phyloP scores from a whole-genome alignment of 306 rosid species.

The Lathyrus sativus region DNA sequence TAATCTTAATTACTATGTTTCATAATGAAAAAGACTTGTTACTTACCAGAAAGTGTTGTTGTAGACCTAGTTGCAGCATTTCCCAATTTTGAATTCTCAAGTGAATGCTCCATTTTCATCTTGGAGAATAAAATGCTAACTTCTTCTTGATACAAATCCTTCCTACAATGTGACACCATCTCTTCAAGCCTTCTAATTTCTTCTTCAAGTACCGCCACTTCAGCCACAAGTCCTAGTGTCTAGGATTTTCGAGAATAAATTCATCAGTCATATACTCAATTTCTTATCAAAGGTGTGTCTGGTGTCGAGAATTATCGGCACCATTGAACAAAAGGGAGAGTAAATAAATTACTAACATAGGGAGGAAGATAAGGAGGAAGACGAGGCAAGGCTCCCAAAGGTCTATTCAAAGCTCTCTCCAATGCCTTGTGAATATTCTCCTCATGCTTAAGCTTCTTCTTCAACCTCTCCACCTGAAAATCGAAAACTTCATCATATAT shows the following conservation, averaged over 20 bases:
- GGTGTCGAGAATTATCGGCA: not conserved
- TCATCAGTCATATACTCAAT: constrained; percentile 26
- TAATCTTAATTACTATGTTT: constrained; percentile 15
- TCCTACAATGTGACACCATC: constrained; percentile 73
- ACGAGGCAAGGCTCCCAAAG: constrained; percentile 95
- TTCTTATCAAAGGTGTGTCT: not conserved
- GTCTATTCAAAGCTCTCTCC: constrained; percentile 87
- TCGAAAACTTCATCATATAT: constrained; percentile 18
- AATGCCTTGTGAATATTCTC: constrained; percentile 85
- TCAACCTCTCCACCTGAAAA: constrained; percentile 85
- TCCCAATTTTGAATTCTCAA: constrained; percentile 39
- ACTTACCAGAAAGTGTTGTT: constrained; percentile 50
- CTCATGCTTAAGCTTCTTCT: constrained; percentile 85
- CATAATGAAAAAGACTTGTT: constrained; percentile 2
- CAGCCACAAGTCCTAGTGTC: constrained; percentile 88
- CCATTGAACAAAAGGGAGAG: not conserved
- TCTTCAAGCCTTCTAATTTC: constrained; percentile 93
- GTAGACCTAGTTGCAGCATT: constrained; percentile 29
- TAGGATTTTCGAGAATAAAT: constrained; percentile 25
- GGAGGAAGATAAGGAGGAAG: constrained; percentile 93
- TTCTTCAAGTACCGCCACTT: constrained; percentile 95
- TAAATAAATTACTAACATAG: constrained; percentile 52
- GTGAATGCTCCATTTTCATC: constrained; percentile 53
- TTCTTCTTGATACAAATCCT: constrained; percentile 81
- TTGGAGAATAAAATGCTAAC: constrained; percentile 67